These are phyloP conservation scores for Fusarium sp. DNA, from an alignment of 2,329 filamentous ascomycete genomes.

Conservation along the genomic window DNA sequence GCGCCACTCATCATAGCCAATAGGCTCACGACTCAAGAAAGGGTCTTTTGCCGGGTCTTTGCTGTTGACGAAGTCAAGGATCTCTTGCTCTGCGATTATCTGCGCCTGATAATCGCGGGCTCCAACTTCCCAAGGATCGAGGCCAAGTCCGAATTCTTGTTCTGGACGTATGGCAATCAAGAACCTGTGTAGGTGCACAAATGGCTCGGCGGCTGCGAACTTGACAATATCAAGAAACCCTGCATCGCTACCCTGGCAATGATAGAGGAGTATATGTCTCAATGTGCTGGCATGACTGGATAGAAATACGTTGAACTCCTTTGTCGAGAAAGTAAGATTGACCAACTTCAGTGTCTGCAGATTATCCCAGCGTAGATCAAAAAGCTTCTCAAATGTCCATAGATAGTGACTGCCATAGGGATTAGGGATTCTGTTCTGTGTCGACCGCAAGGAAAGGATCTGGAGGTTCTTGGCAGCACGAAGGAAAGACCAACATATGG, in stretches of 20 bases:
- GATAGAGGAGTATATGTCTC: not conserved
- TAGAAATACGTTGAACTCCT: not conserved
- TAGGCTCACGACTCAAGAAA: not conserved
- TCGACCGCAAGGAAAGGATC: not conserved
- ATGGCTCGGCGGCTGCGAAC: not conserved
- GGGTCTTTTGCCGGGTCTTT: not conserved
- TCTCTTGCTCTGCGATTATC: not conserved
- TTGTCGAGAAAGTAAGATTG: not conserved
- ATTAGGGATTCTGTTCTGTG: not conserved
- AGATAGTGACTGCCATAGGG: not conserved
- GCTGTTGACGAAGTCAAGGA: not conserved
- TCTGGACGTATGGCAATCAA: not conserved
- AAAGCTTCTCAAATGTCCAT: not conserved
- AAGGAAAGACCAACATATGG: not conserved
- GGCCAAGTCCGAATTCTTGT: too few relatives aligned
- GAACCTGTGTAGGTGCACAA: conserved; percentile 1
- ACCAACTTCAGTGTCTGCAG: not conserved
- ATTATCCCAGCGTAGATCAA: not conserved
- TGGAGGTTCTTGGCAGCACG: not conserved
- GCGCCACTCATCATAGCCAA: not conserved
- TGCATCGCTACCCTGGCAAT: not conserved
- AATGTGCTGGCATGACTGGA: not conserved
- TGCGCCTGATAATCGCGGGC: not conserved
- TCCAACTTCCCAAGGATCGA: too few relatives aligned
- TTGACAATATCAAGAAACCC: not conserved